Conservation (phyloP, 768 basidiomycete species). For the Leccinellum rugosiceps region DNA sequence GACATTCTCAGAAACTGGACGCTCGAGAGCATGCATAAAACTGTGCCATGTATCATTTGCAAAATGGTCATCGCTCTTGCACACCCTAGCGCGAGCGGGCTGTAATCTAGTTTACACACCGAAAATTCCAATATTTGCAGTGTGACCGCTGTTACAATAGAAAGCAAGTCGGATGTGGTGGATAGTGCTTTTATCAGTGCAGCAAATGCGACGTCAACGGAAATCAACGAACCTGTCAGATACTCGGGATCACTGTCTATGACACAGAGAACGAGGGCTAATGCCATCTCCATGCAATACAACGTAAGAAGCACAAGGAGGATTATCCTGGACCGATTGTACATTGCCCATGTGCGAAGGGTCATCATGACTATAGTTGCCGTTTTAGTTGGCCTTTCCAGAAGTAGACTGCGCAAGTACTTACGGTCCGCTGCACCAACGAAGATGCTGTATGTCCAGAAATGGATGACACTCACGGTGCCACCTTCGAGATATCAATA, state of each 20-base stretch:
- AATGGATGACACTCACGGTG: background rate
- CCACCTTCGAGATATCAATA: background rate
- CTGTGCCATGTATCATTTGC: background rate
- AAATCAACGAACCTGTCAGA: background rate
- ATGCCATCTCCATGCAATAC: background rate
- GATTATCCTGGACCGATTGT: background rate
- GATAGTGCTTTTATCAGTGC: background rate
- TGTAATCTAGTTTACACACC: fast-evolving
- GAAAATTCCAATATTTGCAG: background rate
- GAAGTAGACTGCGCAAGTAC: background rate
- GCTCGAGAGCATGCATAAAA: background rate
- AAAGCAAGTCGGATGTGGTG: background rate
- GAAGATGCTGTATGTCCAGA: background rate
- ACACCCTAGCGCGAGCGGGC: background rate
- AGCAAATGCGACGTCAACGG: background rate
- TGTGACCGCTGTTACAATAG: background rate
- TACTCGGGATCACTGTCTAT: background rate
- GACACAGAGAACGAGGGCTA: background rate
- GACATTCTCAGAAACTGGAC: background rate
- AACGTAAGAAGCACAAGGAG: background rate
- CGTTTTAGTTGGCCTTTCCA: background rate
- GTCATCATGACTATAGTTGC: background rate
- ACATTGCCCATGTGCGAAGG: background rate
- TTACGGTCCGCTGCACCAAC: background rate
- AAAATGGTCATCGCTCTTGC: background rate